Conservation (phyloP, 1,284 basidiomycete genomes). For the Cutaneotrichosporon mucoides region DNA sequence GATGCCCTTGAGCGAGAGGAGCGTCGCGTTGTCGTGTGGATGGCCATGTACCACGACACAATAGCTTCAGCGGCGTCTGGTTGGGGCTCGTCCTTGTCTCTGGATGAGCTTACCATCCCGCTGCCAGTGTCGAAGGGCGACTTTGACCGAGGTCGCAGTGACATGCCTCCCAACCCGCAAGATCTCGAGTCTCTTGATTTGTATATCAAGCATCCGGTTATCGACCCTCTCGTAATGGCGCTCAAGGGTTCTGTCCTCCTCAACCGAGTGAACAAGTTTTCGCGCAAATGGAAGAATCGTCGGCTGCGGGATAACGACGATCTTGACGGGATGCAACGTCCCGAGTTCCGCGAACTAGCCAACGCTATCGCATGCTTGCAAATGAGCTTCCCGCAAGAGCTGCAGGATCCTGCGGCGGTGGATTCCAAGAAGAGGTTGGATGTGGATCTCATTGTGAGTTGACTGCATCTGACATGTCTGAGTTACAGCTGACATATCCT, state of each 20-base stretch:
- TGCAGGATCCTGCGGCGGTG: constrained; percentile 27
- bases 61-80: constrained; percentile 40
- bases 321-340: constrained; percentile 39
- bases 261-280: constrained; percentile 39
- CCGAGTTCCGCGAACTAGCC: constrained; percentile 46
- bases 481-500: background rate
- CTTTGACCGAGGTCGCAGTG: constrained; percentile 29
- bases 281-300: constrained; percentile 45
- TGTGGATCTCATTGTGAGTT: constrained; percentile 38
- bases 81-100: constrained; percentile 44
- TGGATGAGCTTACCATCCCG: constrained; percentile 45
- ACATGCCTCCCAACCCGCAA: constrained; percentile 44
- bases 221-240: constrained; percentile 42
- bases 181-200: constrained; percentile 45
- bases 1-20: constrained; percentile 49
- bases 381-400: constrained; percentile 39
- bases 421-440: constrained; percentile 29
- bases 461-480: too few relatives aligned
- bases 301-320: constrained; percentile 41
- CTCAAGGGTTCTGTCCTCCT: constrained; percentile 35
- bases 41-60: constrained; percentile 45
- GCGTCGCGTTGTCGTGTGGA: constrained; percentile 43
- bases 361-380: constrained; percentile 43
- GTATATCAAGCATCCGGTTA: constrained; percentile 45
- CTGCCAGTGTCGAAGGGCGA: constrained; percentile 38